Percentiles rank a stretch among this genome's conserved stretches.
These are phyloP conservation scores for Wickerhamiella brachini DNA, from an alignment of 805 yeast species.

Conservation along the genomic window DNA sequence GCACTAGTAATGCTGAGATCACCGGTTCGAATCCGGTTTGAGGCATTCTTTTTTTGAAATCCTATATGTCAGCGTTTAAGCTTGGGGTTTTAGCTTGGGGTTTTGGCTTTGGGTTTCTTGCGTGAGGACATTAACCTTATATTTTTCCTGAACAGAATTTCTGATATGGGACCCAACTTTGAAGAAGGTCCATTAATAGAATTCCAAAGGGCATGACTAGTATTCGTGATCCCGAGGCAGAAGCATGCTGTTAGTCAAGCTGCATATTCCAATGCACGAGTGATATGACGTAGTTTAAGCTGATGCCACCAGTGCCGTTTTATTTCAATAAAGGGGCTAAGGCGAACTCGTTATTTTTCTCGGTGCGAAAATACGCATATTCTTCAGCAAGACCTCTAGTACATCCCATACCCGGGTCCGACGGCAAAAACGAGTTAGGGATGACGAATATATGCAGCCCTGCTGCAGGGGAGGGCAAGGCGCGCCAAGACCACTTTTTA, in stretches of 20 bases:
- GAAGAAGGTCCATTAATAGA: too few species aligned
- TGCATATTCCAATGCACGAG: background rate
- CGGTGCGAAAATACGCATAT: background rate
- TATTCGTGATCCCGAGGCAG: too few species aligned
- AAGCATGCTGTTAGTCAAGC: background rate
- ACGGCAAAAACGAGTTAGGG: background rate
- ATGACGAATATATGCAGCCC: background rate
- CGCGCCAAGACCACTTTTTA: background rate
- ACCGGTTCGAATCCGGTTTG: constrained; percentile 5
- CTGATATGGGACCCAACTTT: too few species aligned
- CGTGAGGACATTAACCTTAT: too few species aligned
- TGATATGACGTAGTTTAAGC: background rate
- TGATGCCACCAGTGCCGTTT: background rate
- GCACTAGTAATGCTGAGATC: constrained; percentile 5
- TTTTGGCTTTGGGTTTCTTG: too few species aligned
- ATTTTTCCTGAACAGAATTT: too few species aligned
- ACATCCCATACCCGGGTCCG: background rate
- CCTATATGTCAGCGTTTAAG: too few species aligned
- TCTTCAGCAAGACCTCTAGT: background rate
- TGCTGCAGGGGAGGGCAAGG: background rate
- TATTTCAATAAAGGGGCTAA: background rate
- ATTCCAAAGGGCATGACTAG: too few species aligned
- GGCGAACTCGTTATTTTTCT: background rate
- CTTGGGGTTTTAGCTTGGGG: too few species aligned
- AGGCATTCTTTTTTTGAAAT: constrained; percentile 3